A percentile compares a stretch with the other conserved stretches of the same genome.
These are phyloP conservation scores for Candida coquimbonensis DNA, from an alignment of 805 yeast species.

Conservation along the genomic window DNA sequence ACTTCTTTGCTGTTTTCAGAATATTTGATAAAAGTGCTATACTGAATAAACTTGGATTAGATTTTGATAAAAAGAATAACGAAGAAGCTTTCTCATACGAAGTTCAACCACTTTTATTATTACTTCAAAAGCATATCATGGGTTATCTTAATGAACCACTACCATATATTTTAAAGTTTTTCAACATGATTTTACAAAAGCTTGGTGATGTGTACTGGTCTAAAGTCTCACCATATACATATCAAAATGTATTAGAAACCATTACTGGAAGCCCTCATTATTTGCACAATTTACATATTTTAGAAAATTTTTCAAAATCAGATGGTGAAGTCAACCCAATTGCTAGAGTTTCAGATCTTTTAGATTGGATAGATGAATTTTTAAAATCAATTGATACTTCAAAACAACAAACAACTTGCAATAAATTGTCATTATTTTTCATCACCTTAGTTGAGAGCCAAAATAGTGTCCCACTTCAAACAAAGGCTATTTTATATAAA, in stretches of 20 bases:
- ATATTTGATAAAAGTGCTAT: constrained; percentile 31
- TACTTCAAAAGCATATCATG: constrained; percentile 46
- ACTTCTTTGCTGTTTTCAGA: constrained; percentile 30
- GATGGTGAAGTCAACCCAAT: constrained; percentile 24
- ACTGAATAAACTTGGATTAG: constrained; percentile 19
- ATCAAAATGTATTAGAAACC: constrained; percentile 51
- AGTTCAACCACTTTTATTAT: constrained; percentile 30
- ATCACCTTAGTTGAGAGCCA: constrained; percentile 32
- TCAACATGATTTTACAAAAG: constrained; percentile 36
- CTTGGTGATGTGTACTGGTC: constrained; percentile 49
- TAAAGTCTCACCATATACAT: constrained; percentile 44
- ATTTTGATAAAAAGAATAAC: constrained; percentile 21
- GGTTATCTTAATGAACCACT: constrained; percentile 39
- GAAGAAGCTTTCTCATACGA: constrained; percentile 21
- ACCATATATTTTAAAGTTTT: constrained; percentile 42
- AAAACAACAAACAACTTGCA: constrained; percentile 45
- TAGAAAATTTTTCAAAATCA: constrained; percentile 22
- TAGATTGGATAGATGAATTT: constrained; percentile 50
- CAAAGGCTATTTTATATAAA: constrained; percentile 29
- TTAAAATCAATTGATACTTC: constrained; percentile 37
- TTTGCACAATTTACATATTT: constrained; percentile 27
- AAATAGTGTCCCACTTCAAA: constrained; percentile 27
- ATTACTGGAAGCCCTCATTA: constrained; percentile 49
- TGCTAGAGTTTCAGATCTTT: constrained; percentile 35
- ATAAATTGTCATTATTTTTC: constrained; percentile 43